These are phyloP conservation scores for Carallia brachiata DNA, from an alignment of 345 rosid genomes.

Conservation along the genomic window DNA sequence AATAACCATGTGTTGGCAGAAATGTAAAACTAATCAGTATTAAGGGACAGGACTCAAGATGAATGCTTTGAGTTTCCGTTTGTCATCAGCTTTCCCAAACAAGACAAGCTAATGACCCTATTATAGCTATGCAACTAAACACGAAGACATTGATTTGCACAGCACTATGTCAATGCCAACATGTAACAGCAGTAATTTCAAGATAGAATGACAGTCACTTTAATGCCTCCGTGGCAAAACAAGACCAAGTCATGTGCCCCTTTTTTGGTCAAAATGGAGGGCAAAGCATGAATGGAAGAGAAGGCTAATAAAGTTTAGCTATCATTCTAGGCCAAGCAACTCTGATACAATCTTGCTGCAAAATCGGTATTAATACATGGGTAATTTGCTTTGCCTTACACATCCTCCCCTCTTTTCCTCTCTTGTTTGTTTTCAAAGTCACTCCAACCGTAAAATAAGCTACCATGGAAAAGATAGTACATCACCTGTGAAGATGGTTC, in stretches of 20 bases:
- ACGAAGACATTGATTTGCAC: background rate
- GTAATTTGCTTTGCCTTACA: too few relatives aligned
- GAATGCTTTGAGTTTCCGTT: too few relatives aligned
- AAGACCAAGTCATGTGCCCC: background rate
- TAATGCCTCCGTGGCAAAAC: background rate
- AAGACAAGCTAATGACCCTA: too few relatives aligned
- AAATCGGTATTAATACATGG: too few relatives aligned
- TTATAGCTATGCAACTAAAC: background rate
- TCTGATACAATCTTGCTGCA: too few relatives aligned
- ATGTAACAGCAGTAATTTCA: too few relatives aligned
- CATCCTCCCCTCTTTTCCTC: background rate
- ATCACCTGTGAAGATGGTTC: constrained; percentile 57
- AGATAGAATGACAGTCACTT: background rate
- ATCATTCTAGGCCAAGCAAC: too few relatives aligned
- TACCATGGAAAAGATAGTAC: constrained; percentile 1
- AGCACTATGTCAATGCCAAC: too few relatives aligned
- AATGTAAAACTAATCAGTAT: background rate
- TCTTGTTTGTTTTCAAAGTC: background rate
- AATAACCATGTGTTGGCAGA: background rate
- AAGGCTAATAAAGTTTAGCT: too few relatives aligned
- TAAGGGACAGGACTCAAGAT: background rate
- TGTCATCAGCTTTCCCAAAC: too few relatives aligned
- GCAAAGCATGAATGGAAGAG: too few relatives aligned
- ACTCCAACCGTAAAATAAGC: background rate
- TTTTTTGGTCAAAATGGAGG: too few relatives aligned